A percentile compares a stretch with the other conserved stretches of the same genome.
These are phyloP conservation scores for Termitomyces sp. DNA, from an alignment of 1,284 basidiomycete genomes.

Conservation along the genomic window DNA sequence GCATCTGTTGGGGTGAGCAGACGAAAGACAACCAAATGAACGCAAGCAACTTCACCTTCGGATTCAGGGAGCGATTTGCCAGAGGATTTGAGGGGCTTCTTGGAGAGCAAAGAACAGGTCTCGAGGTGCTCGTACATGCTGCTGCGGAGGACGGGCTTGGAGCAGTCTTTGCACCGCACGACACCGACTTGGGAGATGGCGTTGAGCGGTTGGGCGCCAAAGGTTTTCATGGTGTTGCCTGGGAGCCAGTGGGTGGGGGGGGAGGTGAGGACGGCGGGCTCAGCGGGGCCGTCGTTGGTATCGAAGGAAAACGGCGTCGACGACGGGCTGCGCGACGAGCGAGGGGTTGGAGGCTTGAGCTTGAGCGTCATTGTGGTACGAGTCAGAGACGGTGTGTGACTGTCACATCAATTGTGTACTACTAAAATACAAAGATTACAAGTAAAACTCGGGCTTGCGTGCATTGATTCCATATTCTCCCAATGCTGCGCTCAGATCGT, in stretches of 20 bases:
- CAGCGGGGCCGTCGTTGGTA: conserved; percentile 31
- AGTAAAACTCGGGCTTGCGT: conserved; percentile 88
- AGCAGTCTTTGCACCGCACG: conserved; percentile 74
- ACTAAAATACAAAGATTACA: conserved; percentile 33
- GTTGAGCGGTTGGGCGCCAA: conserved; percentile 70
- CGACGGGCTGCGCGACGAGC: conserved; percentile 23
- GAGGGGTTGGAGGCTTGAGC: conserved; percentile 45
- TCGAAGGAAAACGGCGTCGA: conserved; percentile 57
- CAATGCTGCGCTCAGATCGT: conserved; percentile 89
- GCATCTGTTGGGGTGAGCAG: conserved; percentile 3
- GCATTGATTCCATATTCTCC: conserved; percentile 94
- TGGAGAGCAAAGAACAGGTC: conserved; percentile 29
- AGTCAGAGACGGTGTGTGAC: neutral
- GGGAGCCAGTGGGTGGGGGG: conserved; percentile 81
- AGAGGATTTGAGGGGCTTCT: conserved; percentile 13
- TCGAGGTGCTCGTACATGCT: conserved; percentile 74
- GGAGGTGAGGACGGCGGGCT: conserved; percentile 40
- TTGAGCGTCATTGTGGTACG: conserved; percentile 42
- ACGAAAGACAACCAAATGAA: neutral
- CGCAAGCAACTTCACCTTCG: conserved; percentile 26
- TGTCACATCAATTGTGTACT: neutral
- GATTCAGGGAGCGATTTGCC: neutral
- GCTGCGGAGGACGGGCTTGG: conserved; percentile 71
- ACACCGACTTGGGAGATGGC: conserved; percentile 62
- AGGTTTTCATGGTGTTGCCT: conserved; percentile 83